Base-by-base conservation (phyloP, 2,329 filamentous ascomycete genomes). In the Hypoxylon sp. region DNA sequence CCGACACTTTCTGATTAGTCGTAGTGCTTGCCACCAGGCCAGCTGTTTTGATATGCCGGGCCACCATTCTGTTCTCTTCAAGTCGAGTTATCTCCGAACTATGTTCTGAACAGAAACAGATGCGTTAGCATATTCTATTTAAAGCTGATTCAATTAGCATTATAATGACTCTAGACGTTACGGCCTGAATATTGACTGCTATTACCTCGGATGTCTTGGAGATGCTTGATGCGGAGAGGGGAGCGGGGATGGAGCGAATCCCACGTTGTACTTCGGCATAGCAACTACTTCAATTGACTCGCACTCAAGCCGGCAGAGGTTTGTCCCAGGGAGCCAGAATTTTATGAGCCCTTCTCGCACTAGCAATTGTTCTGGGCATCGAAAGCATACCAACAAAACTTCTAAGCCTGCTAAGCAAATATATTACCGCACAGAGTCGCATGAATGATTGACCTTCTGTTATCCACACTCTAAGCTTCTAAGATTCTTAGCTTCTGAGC, bases 1-100 rank as follows among this genome's bases (percentile, higher is more conserved):
- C 58, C 0, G 78, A 61, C 7, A 82, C 79, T 21, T 76, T 72
- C 51, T 70, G 66, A 43, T 73, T 64, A 70, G 75, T 57, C 45
- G 74, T 64, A 5, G 62, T 64, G 58, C 63, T 68, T 29, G 67
- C 63, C 54, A 64, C 53, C 2, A 72, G 61, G 23, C 53, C 67
- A 19, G 70, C 63, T 2, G 67, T 67, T 50, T 72, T 73, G 45
- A 73, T 58, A 56, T 70, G 69, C 41, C 70, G 63, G 25, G 61
- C 70, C 34, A 56, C 70, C 71, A 73, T 73, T 39, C n/a, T 65
- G 41, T 25, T 43, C 16, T 61, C 57, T 46, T 51, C 16, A 5
- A 12, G 19, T 2, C 37, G 39, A 43, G 8, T 6, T 29, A 30
- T 19, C 9, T 29, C 16, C 21, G 9, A 30, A 39, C 25, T 23